Conservation (phyloP, 1,284 basidiomycete genomes). For the Ustilago shanxiensis region DNA sequence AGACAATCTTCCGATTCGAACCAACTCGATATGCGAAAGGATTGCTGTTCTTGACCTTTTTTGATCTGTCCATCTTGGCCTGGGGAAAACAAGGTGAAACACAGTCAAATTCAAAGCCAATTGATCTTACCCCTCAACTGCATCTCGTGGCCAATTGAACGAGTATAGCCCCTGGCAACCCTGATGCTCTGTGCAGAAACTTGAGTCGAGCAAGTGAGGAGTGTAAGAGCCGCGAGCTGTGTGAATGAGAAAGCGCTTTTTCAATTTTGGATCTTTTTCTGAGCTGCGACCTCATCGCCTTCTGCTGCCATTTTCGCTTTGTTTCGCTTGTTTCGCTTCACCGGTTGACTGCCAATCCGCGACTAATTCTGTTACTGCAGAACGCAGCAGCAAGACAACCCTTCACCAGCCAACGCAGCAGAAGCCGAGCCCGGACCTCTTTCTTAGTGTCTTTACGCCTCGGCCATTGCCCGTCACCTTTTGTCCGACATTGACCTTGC, state of each 20-base stretch:
- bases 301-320: too few species aligned
- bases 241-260: not conserved
- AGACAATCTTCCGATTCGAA: not conserved
- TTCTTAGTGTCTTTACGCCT: conserved; percentile 1
- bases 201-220: not conserved
- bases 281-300: not conserved
- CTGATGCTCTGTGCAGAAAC: not conserved
- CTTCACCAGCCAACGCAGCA: not conserved
- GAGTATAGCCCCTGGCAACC: conserved; percentile 4
- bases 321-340: not conserved
- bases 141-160: not conserved
- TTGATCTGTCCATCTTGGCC: not conserved
- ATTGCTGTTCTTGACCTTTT: not conserved
- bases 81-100: conserved; percentile 6
- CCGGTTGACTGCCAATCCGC: not conserved
- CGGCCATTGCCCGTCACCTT: conserved; percentile 7
- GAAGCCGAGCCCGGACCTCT: conserved; percentile 11
- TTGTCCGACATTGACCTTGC: conserved; percentile 6
- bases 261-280: conserved; percentile 4
- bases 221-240: not conserved
- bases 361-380: not conserved
- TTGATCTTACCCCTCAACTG: not conserved
- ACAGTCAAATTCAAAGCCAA: not conserved
- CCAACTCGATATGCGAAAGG: not conserved
- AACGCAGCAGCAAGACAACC: not conserved